Percentiles rank a stretch among this genome's conserved stretches.
These are phyloP conservation scores for Cladophialophora bantiana DNA, from an alignment of 2,329 filamentous ascomycete species.

Conservation along the genomic window DNA sequence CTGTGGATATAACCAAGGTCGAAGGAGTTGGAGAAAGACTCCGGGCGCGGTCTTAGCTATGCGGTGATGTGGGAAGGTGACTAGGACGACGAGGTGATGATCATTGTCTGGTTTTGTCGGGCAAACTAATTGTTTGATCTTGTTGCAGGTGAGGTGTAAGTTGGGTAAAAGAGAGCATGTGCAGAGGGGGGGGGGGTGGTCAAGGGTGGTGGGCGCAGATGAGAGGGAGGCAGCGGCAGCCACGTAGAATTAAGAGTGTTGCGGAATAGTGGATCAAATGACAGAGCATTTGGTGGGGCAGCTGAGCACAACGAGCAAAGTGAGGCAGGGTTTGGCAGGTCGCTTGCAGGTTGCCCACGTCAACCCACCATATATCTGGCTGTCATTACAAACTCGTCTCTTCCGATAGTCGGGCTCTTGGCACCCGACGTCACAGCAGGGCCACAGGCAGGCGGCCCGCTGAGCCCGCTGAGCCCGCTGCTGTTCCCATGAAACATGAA, in stretches of 20 bases:
- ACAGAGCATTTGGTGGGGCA: neutral
- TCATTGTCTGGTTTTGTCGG: slow-evolving; percentile 2
- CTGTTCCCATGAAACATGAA: neutral
- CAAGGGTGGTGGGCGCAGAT: neutral
- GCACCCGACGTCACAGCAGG: slow-evolving; percentile 1
- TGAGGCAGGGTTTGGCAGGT: neutral
- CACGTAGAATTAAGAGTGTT: neutral
- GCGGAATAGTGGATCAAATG: neutral
- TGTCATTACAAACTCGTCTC: neutral
- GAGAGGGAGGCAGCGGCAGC: neutral
- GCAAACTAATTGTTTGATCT: neutral
- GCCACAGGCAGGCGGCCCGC: neutral
- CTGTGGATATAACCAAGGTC: neutral
- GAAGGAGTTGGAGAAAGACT: slow-evolving; percentile 15
- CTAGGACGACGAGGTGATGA: slow-evolving; percentile 12
- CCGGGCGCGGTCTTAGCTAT: neutral
- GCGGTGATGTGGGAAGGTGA: neutral
- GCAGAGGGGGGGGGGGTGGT: neutral
- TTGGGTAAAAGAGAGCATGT: slow-evolving; percentile 23
- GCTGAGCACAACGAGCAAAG: neutral
- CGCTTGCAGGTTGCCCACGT: neutral
- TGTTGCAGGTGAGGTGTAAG: neutral
- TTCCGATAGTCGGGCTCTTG: neutral
- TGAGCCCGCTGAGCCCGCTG: neutral
- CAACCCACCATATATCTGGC: neutral